Conservation (phyloP, 768 basidiomycete genomes). For the Cystobasidium tubakii region DNA sequence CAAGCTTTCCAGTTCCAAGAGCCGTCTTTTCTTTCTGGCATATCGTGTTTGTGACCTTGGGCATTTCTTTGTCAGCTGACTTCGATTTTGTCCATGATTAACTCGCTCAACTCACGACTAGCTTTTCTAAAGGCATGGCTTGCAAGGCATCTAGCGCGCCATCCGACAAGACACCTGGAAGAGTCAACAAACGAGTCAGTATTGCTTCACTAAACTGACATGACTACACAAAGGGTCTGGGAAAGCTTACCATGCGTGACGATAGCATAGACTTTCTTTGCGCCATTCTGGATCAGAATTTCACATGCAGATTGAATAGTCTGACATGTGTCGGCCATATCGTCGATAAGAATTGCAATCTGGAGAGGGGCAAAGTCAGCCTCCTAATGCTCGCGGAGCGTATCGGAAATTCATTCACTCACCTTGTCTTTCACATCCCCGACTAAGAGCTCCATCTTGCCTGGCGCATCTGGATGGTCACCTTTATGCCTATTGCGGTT, state of each 20-base stretch:
- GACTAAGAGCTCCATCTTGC: slow-evolving; percentile 78
- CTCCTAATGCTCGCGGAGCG: background rate
- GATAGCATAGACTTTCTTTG: slow-evolving; percentile 74
- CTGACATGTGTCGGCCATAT: slow-evolving; percentile 93
- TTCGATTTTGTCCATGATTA: slow-evolving; percentile 37
- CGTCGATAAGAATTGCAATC: slow-evolving; percentile 92
- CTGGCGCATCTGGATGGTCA: slow-evolving; percentile 48
- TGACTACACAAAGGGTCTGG: slow-evolving; percentile 40
- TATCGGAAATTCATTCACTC: slow-evolving; percentile 36
- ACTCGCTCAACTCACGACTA: slow-evolving; percentile 71
- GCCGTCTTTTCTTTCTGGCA: slow-evolving; percentile 66
- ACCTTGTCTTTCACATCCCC: slow-evolving; percentile 89
- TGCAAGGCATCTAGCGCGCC: slow-evolving; percentile 64
- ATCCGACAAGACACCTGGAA: slow-evolving; percentile 70
- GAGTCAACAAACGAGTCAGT: background rate
- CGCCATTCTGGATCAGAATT: slow-evolving; percentile 83
- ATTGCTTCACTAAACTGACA: slow-evolving; percentile 41
- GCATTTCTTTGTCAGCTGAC: background rate
- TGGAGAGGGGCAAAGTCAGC: slow-evolving; percentile 46
- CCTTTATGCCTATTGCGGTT: slow-evolving; percentile 71
- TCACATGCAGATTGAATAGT: slow-evolving; percentile 79
- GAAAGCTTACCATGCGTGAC: slow-evolving; percentile 76
- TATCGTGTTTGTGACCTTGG: slow-evolving; percentile 86
- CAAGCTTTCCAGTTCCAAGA: slow-evolving; percentile 63
- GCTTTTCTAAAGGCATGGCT: slow-evolving; percentile 67